phyloP scores from a whole-genome alignment of 1,139 yeast genomes.

The Sugiyamaella grinbergsii region DNA sequence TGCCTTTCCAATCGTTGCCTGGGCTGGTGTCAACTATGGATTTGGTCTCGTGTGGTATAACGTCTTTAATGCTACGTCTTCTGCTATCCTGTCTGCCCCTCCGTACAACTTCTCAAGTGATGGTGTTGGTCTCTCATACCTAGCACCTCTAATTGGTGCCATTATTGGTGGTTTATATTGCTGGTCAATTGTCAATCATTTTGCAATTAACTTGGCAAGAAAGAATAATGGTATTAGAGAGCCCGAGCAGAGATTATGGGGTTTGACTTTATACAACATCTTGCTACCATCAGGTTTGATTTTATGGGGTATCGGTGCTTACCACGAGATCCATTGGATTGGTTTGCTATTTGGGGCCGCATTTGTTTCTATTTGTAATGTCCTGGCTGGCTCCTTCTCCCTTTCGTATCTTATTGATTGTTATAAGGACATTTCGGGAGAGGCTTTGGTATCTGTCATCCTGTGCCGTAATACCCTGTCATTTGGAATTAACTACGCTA shows the following conservation, averaged over 20 bases:
- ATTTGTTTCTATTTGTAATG: constrained; percentile 55
- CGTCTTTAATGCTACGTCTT: constrained; percentile 60
- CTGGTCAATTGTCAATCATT: constrained; percentile 53
- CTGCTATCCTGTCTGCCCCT: constrained; percentile 50
- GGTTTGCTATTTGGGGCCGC: constrained; percentile 43
- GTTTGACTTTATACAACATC: constrained; percentile 61
- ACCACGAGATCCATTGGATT: constrained; percentile 62
- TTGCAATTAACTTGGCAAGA: constrained; percentile 68
- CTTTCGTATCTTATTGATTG: constrained; percentile 57
- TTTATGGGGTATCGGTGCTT: constrained; percentile 79
- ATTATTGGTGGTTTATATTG: constrained; percentile 67
- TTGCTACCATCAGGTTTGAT: constrained; percentile 72
- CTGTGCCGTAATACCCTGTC: constrained; percentile 45
- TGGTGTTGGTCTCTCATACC: constrained; percentile 78
- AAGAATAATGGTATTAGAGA: constrained; percentile 68
- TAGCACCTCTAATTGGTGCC: constrained; percentile 77
- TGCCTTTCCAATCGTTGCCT: constrained; percentile 58
- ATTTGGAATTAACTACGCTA: constrained; percentile 53
- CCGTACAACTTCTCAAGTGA: constrained; percentile 70
- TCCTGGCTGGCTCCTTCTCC: constrained; percentile 55
- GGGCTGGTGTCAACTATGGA: constrained; percentile 67
- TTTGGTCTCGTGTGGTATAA: constrained; percentile 60
- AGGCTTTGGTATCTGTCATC: constrained; percentile 51
- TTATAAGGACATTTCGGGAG: constrained; percentile 57
- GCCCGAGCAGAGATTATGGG: constrained; percentile 76